Evolutionary conservation across 73 alveolate genomes (phyloP).

Genomic region (Paramecium octaurelia): DNA sequence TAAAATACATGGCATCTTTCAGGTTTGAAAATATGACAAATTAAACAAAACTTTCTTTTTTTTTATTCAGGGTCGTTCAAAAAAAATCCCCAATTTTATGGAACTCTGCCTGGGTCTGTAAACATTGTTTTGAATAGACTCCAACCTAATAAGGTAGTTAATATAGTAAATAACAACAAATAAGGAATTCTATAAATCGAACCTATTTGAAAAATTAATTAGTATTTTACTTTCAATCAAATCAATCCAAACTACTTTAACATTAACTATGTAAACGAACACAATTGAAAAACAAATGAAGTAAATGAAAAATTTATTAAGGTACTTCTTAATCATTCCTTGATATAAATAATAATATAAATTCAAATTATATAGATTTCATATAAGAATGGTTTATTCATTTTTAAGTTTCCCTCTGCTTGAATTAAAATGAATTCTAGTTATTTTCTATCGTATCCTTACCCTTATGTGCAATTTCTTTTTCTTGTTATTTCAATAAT

Average conservation of each 20-base stretch:
- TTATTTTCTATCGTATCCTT: not conserved
- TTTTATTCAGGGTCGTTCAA: conserved; percentile 89
- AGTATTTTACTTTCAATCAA: not conserved
- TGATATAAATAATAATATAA: not conserved
- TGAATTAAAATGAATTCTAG: not conserved
- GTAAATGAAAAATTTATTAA: conserved; percentile 17
- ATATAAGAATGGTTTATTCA: not conserved
- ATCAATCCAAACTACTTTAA: conserved; percentile 33
- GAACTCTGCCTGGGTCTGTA: conserved; percentile 97
- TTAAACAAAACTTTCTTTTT: conserved; percentile 89
- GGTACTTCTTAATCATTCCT: conserved; percentile 30
- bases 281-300: conserved; percentile 14
- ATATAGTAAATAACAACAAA: not conserved
- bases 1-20: conserved; percentile 85
- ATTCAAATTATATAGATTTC: not conserved
- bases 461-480: not conserved
- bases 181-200: not conserved
- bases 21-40: conserved; percentile 94
- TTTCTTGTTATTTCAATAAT: not conserved
- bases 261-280: not conserved
- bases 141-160: conserved; percentile 76
- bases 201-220: not conserved
- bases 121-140: conserved; percentile 85
- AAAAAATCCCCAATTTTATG: conserved; percentile 95
- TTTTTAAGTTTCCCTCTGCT: not conserved